A percentile compares a stretch with the other conserved stretches of the same genome.
phyloP scores from a whole-genome alignment of 164 flowering plant species.

The Chimonanthus praecox region DNA sequence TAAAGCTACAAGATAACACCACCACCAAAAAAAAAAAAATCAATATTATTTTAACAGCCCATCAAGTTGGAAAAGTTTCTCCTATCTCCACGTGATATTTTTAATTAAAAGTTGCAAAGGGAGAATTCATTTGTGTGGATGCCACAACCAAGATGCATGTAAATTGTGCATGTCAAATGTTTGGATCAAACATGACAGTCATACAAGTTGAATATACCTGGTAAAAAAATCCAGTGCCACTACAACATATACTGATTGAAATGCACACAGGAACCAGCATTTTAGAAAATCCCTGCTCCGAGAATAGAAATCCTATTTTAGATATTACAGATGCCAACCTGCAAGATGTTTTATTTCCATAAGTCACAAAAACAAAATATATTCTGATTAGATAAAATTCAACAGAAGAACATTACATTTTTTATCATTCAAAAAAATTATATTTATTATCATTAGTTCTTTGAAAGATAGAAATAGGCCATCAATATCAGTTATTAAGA shows the following conservation, averaged over 20 bases:
- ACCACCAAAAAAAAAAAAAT: no score
- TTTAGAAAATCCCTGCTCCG: conserved; percentile 79
- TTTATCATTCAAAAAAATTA: background rate
- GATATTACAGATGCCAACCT: conserved; percentile 96
- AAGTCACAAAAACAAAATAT: background rate
- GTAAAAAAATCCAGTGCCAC: conserved; percentile 82
- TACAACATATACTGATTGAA: conserved; percentile 68
- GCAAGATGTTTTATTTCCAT: conserved; percentile 16
- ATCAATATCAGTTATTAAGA: background rate
- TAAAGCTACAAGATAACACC: no score
- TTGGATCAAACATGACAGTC: background rate
- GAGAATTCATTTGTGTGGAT: no score
- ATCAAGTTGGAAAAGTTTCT: no score
- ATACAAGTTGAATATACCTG: conserved; percentile 42
- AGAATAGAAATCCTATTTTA: conserved; percentile 89
- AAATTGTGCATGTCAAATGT: background rate
- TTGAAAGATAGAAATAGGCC: background rate
- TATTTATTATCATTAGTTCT: background rate
- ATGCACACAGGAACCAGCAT: conserved; percentile 76
- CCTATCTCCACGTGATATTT: no score
- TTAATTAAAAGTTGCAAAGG: no score
- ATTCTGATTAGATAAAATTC: background rate
- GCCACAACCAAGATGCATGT: no score
- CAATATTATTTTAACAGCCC: no score
- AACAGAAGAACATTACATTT: background rate